Evolutionary conservation across 148 eudicot species (phyloP).

Genomic region (Spergularia marina): DNA sequence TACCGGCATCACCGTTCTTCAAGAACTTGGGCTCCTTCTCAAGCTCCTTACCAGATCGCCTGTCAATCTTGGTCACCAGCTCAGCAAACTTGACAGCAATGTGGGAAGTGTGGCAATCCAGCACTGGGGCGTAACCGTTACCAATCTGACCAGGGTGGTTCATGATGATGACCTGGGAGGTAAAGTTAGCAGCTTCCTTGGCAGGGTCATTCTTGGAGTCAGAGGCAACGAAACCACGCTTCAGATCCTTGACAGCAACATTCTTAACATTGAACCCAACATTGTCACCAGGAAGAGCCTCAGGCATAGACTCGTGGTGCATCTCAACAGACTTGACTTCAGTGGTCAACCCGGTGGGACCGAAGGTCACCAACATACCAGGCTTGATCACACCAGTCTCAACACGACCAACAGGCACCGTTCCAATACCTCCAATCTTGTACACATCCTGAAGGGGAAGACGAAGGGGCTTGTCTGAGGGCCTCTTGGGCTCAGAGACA

Average conservation of each 20-base stretch:
- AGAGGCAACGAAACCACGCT: conserved; percentile 51
- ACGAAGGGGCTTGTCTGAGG: conserved; percentile 50
- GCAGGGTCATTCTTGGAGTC: conserved; percentile 51
- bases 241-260: conserved; percentile 48
- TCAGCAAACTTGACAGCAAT: conserved; percentile 50
- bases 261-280: conserved; percentile 48
- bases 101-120: conserved; percentile 53
- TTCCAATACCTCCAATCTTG: conserved; percentile 53
- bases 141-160: conserved; percentile 56
- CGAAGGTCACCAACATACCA: conserved; percentile 44
- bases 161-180: conserved; percentile 51
- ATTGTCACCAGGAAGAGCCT: conserved; percentile 49
- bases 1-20: conserved; percentile 49
- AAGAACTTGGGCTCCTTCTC: conserved; percentile 51
- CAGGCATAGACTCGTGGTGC: conserved; percentile 46
- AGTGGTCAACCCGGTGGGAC: conserved; percentile 44
- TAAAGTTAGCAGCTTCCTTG: conserved; percentile 47
- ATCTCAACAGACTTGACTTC: conserved; percentile 50
- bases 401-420: conserved; percentile 47
- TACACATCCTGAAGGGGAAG: conserved; percentile 52
- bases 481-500: conserved; percentile 41
- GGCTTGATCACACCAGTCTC: conserved; percentile 43
- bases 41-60: conserved; percentile 48
- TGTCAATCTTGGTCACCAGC: conserved; percentile 44
- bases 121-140: conserved; percentile 43